phyloP scores from a whole-genome alignment of 257 asterid species.

The Anisodus acutangulus region DNA sequence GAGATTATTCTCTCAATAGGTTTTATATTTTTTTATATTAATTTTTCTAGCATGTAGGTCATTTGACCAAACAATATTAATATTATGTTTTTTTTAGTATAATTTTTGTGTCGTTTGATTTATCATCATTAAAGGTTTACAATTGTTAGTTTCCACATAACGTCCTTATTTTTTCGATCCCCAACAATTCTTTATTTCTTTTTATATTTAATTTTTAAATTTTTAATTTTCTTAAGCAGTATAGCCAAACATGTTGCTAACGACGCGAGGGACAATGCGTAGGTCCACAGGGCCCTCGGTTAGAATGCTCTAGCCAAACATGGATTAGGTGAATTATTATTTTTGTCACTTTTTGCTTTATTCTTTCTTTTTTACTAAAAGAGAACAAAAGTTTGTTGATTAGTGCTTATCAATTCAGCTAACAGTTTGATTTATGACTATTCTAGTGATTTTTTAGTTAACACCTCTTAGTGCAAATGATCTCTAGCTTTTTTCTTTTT shows the following conservation, averaged over 20 bases:
- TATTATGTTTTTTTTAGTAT: no score
- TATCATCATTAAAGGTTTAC: no score
- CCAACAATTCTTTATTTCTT: no score
- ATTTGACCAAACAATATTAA: no score
- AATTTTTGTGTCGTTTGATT: no score
- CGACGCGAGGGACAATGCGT: background rate
- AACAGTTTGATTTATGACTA: background rate
- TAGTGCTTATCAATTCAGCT: conserved; percentile 37
- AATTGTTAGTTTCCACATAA: no score
- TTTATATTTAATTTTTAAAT: no score
- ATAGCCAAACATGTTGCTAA: background rate
- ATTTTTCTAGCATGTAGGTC: no score
- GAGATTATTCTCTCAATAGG: no score
- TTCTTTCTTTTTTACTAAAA: background rate
- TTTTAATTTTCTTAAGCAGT: no score
- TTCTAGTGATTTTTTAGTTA: background rate
- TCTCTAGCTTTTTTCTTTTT: background rate
- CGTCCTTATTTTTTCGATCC: no score
- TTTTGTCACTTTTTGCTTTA: conserved; percentile 32
- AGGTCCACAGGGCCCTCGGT: background rate
- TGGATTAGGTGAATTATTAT: conserved; percentile 26
- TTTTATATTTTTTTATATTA: no score
- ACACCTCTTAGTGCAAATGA: conserved; percentile 6
- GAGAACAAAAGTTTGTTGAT: conserved; percentile 20
- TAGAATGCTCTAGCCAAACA: conserved; percentile 6